A percentile compares a stretch with the other conserved stretches of the same genome.
Evolutionary conservation across 768 basidiomycete genomes (phyloP).

Genomic region (Lactarius trivialis): DNA sequence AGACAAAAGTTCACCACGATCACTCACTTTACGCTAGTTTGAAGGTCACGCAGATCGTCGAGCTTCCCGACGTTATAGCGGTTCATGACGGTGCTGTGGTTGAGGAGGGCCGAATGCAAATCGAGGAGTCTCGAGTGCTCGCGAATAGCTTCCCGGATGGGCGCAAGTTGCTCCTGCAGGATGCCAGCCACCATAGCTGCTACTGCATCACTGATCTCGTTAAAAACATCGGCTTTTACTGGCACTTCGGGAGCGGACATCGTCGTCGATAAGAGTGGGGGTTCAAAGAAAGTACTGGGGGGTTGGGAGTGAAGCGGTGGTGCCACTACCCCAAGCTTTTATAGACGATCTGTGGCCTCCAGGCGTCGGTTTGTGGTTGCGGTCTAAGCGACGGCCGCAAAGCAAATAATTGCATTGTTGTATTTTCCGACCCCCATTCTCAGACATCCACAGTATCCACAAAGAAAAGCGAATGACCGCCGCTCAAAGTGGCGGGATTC

Average conservation of each 20-base stretch:
- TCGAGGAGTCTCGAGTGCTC: conserved; percentile 15
- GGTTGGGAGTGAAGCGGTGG: not conserved
- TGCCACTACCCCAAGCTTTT: not conserved
- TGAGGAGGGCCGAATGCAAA: conserved; percentile 5
- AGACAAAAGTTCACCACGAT: not conserved
- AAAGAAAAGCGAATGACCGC: too few relatives aligned
- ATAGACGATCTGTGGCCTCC: not conserved
- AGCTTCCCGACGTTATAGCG: conserved; percentile 16
- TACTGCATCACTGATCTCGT: conserved; percentile 1
- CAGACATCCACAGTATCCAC: too few relatives aligned
- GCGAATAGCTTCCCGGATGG: conserved; percentile 2
- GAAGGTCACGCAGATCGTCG: conserved; percentile 14
- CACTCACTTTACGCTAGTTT: conserved; percentile 7
- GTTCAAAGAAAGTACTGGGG: not conserved
- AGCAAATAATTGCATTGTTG: not conserved
- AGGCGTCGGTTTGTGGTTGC: not conserved
- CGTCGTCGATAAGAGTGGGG: not conserved
- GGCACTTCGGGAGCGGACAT: not conserved
- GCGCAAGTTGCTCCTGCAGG: conserved; percentile 12
- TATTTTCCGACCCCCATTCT: not conserved
- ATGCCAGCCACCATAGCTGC: not conserved
- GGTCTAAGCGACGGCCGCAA: not conserved
- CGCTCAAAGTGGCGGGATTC: too few relatives aligned
- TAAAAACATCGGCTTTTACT: not conserved
- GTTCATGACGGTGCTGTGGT: conserved; percentile 9